Evolutionary conservation across 768 basidiomycete species (phyloP).

Genomic region (Arthromyces matolae): DNA sequence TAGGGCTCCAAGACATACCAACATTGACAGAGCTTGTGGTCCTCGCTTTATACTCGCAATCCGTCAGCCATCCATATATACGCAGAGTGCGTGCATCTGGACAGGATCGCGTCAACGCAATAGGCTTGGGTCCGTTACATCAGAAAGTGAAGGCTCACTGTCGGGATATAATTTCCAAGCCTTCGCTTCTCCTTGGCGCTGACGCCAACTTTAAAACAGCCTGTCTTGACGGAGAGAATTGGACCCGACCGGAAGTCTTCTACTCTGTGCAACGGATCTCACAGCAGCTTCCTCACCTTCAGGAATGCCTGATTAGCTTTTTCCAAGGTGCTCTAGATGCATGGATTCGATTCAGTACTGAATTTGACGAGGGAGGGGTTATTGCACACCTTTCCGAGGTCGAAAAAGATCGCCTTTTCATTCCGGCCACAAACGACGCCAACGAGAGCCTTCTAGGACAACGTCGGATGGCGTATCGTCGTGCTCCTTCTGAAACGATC

Average conservation of each 20-base stretch:
- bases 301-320: constrained; percentile 16
- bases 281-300: constrained; percentile 16
- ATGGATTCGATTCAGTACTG: constrained; percentile 25
- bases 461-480: too few relatives aligned
- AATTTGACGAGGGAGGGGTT: too few relatives aligned
- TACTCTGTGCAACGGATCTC: constrained; percentile 14
- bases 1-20: constrained; percentile 20
- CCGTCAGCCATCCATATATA: constrained; percentile 28
- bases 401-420: too few relatives aligned
- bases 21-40: constrained; percentile 28
- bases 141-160: constrained; percentile 14
- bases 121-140: constrained; percentile 26
- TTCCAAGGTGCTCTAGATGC: constrained; percentile 23
- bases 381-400: too few relatives aligned
- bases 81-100: constrained; percentile 15
- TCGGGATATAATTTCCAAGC: constrained; percentile 17
- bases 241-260: constrained; percentile 20
- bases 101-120: constrained; percentile 13
- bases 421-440: too few relatives aligned
- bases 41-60: constrained; percentile 21
- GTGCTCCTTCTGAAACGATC: too few relatives aligned
- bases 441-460: too few relatives aligned
- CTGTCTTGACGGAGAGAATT: constrained; percentile 24
- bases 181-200: constrained; percentile 16
- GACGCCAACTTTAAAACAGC: constrained; percentile 17